A percentile compares a stretch with the other conserved stretches of the same genome.
Conservation (phyloP, 805 yeast genomes). For the Ogataea ganodermae region DNA sequence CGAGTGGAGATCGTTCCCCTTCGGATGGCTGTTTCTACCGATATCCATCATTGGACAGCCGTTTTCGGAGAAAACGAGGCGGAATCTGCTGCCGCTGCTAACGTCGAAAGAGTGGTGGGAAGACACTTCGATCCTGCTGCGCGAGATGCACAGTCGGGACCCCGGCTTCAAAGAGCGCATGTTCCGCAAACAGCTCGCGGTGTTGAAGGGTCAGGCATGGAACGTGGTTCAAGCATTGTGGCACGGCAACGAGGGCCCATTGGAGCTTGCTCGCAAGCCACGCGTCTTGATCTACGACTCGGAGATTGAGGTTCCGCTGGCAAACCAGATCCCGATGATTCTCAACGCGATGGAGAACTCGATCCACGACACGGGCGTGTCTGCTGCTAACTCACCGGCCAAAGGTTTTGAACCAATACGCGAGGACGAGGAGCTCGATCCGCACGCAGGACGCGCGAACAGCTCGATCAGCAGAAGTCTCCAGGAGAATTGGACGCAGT, state of each 20-base stretch:
- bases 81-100: constrained; percentile 56
- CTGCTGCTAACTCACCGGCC: constrained; percentile 2
- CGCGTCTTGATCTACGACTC: constrained; percentile 62
- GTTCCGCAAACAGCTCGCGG: constrained; percentile 70
- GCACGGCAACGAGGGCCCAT: constrained; percentile 59
- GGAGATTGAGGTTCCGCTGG: constrained; percentile 56
- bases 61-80: constrained; percentile 55
- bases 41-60: constrained; percentile 65
- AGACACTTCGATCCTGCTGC: constrained; percentile 48
- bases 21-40: constrained; percentile 76
- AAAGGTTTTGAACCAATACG: background rate
- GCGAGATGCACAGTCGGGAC: constrained; percentile 54
- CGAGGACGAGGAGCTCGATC: constrained; percentile 7
- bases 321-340: constrained; percentile 40
- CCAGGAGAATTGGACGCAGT: constrained; percentile 34
- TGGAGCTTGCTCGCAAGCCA: constrained; percentile 62
- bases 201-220: constrained; percentile 76
- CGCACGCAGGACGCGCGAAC: background rate
- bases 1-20: constrained; percentile 79
- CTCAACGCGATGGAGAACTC: constrained; percentile 48
- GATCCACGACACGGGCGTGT: constrained; percentile 15
- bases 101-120: constrained; percentile 76
- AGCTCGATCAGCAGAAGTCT: constrained; percentile 18
- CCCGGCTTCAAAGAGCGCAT: constrained; percentile 62
- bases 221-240: constrained; percentile 69